Evolutionary conservation across 2,329 filamentous ascomycete genomes (phyloP).

Genomic region (Colletotrichum melonis): DNA sequence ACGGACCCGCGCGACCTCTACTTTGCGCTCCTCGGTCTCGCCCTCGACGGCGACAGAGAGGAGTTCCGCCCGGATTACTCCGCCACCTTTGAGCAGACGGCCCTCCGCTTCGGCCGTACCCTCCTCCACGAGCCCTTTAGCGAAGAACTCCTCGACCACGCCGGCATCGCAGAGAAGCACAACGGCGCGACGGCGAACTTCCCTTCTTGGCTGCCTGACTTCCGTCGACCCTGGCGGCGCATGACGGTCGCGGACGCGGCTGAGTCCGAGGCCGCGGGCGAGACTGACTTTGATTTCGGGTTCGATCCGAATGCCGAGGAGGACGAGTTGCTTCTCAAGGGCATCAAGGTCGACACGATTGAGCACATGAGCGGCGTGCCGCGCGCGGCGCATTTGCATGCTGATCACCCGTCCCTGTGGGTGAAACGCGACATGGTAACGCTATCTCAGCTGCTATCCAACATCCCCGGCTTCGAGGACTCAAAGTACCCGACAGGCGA

Average conservation of each 20-base stretch:
- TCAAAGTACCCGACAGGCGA: conserved; percentile 18
- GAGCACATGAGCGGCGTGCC: conserved; percentile 25
- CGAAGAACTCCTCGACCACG: conserved; percentile 34
- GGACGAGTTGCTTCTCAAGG: conserved; percentile 28
- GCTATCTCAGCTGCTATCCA: conserved; percentile 3
- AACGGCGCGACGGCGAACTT: conserved; percentile 18
- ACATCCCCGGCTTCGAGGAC: conserved; percentile 15
- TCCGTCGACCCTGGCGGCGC: conserved; percentile 29
- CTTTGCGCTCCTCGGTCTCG: conserved; percentile 32
- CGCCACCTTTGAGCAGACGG: conserved; percentile 25
- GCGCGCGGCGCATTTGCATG: conserved; percentile 27
- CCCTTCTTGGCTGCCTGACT: conserved; percentile 34
- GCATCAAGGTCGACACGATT: conserved; percentile 27
- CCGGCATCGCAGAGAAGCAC: conserved; percentile 15
- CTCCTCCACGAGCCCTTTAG: conserved; percentile 33
- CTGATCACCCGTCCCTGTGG: conserved; percentile 27
- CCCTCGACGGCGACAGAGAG: conserved; percentile 31
- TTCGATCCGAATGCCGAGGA: conserved; percentile 26
- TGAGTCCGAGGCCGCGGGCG: conserved; percentile 31
- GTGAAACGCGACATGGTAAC: conserved; percentile 26
- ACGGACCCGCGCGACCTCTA: conserved; percentile 33
- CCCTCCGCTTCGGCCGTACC: conserved; percentile 30
- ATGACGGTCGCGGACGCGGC: conserved; percentile 35
- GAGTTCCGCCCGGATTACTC: conserved; percentile 35
- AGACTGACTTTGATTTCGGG: conserved; percentile 33